Base-by-base conservation (phyloP, 805 yeast genomes). In the Candida easanensis region DNA sequence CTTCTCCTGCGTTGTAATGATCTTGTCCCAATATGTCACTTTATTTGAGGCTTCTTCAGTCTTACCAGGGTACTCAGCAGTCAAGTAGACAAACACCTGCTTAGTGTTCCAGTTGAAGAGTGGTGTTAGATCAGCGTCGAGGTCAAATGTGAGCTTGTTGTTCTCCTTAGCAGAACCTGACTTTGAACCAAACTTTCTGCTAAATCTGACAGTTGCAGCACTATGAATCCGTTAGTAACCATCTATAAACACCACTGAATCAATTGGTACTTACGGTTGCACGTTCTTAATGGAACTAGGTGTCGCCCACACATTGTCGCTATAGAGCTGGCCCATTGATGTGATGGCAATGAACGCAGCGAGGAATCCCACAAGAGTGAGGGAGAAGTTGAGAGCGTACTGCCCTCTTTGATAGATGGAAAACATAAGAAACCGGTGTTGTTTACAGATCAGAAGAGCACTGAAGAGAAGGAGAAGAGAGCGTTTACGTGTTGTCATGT, bases 61-160 rank as follows among this genome's bases (percentile, higher is more conserved):
- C 39, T 57, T 58, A 1, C 70, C 73, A 33, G 71, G 57, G 50
- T 90, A 90, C 58, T 88, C 91, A 2, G 95, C 96, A 3, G 95
- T 86, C 49, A 93, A 70, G 57, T 91, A 93, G 5, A 84, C 86
- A 57, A 93, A 91, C n/a, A 91, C 80, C 64, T 91, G 98, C 61
- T 91, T 91, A 11, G 99, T 93, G 66, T 91, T 93, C 97, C 97
- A 91, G 64, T 85, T 89, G 75, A 90, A 90, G 40, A 93, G 71
- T 2, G 88, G 82, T 2, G 86, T 61, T 48, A 91, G 70, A 63
- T 91, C 97, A 1, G 77, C 70, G 5, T 78, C 79, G 36, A 93
- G 66, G 60, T 88, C 95, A 57, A 93, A 89, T 11, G 67, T 66
- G 31, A 89, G 62, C 53, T 74, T 77, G 44, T 84, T 72, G 60